Conservation (phyloP, 2,329 filamentous ascomycete genomes). For the Hortaea sp. region DNA sequence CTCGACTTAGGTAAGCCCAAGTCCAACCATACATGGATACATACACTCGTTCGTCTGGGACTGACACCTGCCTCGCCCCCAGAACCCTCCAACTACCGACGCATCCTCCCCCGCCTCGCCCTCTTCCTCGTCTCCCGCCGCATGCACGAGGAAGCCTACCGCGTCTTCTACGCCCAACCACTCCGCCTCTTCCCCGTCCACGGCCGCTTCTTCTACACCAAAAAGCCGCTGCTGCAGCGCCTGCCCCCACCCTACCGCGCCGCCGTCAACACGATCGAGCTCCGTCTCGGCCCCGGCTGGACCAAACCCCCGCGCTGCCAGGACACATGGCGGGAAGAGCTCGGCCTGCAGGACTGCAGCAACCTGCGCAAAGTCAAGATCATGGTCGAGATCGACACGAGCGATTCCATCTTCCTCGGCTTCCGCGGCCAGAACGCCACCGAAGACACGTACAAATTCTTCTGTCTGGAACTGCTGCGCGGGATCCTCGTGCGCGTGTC, state of each 20-base stretch:
- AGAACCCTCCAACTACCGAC: slow-evolving; percentile 55
- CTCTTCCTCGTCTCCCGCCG: slow-evolving; percentile 52
- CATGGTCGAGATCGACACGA: slow-evolving; percentile 64
- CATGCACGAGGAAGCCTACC: slow-evolving; percentile 53
- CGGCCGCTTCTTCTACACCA: slow-evolving; percentile 61
- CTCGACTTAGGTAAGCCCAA: slow-evolving; percentile 45
- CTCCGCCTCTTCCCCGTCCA: slow-evolving; percentile 59
- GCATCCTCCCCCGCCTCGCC: slow-evolving; percentile 46
- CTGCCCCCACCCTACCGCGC: slow-evolving; percentile 51
- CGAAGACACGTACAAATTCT: slow-evolving; percentile 60
- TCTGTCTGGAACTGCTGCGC: slow-evolving; percentile 49
- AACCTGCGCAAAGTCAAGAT: slow-evolving; percentile 52
- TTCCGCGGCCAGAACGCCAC: slow-evolving; percentile 45
- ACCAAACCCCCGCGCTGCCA: slow-evolving; percentile 59
- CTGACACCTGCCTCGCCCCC: neutral
- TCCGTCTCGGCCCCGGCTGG: slow-evolving; percentile 66
- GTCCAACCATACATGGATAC: neutral
- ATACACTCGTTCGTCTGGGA: neutral
- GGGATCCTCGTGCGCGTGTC: slow-evolving; percentile 50
- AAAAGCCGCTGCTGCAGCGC: slow-evolving; percentile 59
- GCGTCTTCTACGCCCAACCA: slow-evolving; percentile 55
- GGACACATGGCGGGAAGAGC: slow-evolving; percentile 50
- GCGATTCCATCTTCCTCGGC: slow-evolving; percentile 52
- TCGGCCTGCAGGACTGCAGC: slow-evolving; percentile 54
- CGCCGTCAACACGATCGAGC: slow-evolving; percentile 53